Base-by-base conservation (phyloP, 2,329 filamentous ascomycete species). In the Phaeoacremonium minimum region DNA sequence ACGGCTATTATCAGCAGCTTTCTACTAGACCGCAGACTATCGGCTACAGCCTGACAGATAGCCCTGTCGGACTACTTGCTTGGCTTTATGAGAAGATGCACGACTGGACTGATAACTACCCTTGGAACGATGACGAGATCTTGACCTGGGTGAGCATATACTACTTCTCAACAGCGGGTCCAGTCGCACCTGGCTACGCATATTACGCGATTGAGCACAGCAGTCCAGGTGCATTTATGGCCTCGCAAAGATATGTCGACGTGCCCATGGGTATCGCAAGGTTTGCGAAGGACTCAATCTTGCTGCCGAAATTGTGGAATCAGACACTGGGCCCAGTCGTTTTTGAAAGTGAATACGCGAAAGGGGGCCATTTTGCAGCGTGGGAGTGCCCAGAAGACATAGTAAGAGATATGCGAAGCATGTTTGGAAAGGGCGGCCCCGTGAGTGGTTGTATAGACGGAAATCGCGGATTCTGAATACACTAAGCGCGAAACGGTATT, bases 71-170 rank as follows among this genome's bases (percentile, higher is more conserved):
- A 0, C 60, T 88, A 2, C 64, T 91, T 2, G 77, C 83, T 0
- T 93, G 87, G 87, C 80, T 91, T 18, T 85, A 85, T 46, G 87
- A 91, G 59, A 91, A 91, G 53, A 60, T 91, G 20, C 75, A 83
- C 46, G 80, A 85, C 46, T 91, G 85, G 86, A 80, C 80, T 0
- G 85, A 90, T 48, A 50, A 49, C 1, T 88, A 88, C 50, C 64
- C 73, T 0, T 90, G 85, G 85, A 83, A 77, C 0, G 80, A 87
- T 42, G 83, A 89, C 34, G 85, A 90, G 58, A 71, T 90, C 7
- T 60, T 87, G 17, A 85, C 80, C 0, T 91, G 85, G 86, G 61
- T 89, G 1, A 77, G 70, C 34, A 71, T 90, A 19, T 90, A 89
- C 56, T 78, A 73, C 54, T 88, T 88, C 58, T 81, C 76, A 5